These are phyloP conservation scores for Leccinum truebloodii DNA, from an alignment of 768 basidiomycete species.

Conservation along the genomic window DNA sequence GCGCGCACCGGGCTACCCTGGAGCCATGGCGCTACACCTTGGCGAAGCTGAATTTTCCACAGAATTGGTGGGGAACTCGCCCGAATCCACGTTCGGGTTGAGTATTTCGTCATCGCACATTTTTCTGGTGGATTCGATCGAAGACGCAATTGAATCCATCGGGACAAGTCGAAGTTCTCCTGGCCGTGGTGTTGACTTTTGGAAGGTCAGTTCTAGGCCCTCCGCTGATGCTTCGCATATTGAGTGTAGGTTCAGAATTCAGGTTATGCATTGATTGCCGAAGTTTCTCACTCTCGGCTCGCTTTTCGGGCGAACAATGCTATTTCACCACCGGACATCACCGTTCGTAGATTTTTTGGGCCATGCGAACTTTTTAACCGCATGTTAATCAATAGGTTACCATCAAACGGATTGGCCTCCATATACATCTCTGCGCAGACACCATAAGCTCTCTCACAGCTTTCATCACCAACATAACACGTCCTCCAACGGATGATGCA, in stretches of 20 bases:
- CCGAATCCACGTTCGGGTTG: slow-evolving; percentile 53
- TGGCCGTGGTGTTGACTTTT: slow-evolving; percentile 46
- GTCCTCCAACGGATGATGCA: slow-evolving; percentile 39
- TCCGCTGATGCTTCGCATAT: background rate
- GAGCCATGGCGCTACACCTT: slow-evolving; percentile 66
- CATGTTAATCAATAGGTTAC: slow-evolving; percentile 43
- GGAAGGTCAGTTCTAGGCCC: slow-evolving; percentile 59
- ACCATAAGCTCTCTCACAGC: slow-evolving; percentile 59
- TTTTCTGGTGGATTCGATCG: slow-evolving; percentile 56
- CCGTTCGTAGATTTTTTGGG: slow-evolving; percentile 34
- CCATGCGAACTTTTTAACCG: slow-evolving; percentile 2
- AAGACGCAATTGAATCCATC: slow-evolving; percentile 26
- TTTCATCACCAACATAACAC: slow-evolving; percentile 53
- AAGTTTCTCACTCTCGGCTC: slow-evolving; percentile 53
- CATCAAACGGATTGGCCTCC: slow-evolving; percentile 53
- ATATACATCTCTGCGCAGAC: slow-evolving; percentile 77
- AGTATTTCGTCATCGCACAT: slow-evolving; percentile 50
- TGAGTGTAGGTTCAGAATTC: slow-evolving; percentile 38
- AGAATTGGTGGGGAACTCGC: slow-evolving; percentile 67
- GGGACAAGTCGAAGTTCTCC: slow-evolving; percentile 21
- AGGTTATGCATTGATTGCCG: slow-evolving; percentile 72
- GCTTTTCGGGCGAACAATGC: slow-evolving; percentile 35
- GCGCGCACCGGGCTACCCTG: slow-evolving; percentile 56
- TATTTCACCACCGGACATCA: slow-evolving; percentile 36
- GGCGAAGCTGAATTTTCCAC: slow-evolving; percentile 71